Evolutionary conservation across 2,329 filamentous ascomycete species (phyloP), one percentile per base, ranked within the genome.

Genomic region (Trichoderma endophyticum): DNA sequence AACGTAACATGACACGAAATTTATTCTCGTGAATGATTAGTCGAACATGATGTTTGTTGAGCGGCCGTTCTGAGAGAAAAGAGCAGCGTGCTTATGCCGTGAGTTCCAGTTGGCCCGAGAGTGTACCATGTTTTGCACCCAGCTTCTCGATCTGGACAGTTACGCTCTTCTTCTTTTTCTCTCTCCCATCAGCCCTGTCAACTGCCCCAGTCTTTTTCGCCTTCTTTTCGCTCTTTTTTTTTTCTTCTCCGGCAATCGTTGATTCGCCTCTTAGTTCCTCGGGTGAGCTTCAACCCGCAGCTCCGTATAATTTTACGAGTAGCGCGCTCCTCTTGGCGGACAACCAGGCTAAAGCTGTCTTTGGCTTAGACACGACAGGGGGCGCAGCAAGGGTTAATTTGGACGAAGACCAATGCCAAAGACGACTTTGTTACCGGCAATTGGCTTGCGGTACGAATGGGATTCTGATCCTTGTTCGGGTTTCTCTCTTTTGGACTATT

Each of bases 221-320:
- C 9, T 32, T 30, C 30, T 28, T 48, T 26, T 12, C 39, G 18
- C 39, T 51, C 26, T 48, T 14, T 28, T 14, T 28, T 26, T 30
- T 60, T 51, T 36, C 9, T 24, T 32, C 26, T 48, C 24, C 36
- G 24, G 51, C 43, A 18, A 60, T 60, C 51, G 30, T 39, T 26
- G 9, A 24, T 60, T 30, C 36, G 28, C 28, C 11, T 60, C 26
- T 60, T 34, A 39, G 36, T 39, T 24, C 32, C 30, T 32, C 28
- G 65, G 63, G 48, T 43, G 39, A 18, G 24, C 54, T 61, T 56
- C 21, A 43, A 43, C 54, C 63, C 65, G 65, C 34, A n/a, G n/a
- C 65, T 61, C 65, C 65, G 51, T 68, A 68, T 68, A 59, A 68
- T 68, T 68, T 68, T 32, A 68, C 51, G 51, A 68, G 54, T 66